Conservation (phyloP, 176 grass and related monocot species). For the Musa itinerans region DNA sequence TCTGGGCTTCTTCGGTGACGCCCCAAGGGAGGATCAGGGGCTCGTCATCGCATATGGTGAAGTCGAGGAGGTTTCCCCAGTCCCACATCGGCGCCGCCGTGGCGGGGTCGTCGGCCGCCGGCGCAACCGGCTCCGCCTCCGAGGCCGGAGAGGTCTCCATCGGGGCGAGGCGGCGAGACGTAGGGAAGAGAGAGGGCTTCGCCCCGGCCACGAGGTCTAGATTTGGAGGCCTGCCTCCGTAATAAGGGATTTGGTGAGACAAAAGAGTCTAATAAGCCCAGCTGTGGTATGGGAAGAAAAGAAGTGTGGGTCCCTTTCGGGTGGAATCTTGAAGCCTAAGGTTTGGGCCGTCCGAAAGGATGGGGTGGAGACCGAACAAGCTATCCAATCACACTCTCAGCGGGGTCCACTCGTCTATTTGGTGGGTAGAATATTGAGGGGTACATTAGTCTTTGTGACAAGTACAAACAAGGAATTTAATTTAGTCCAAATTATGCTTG, state of each 20-base stretch:
- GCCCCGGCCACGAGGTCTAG: neutral
- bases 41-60: slow-evolving; percentile 39
- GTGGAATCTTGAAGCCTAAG: slow-evolving; percentile 22
- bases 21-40: slow-evolving; percentile 47
- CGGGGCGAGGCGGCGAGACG: too few relatives aligned
- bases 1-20: slow-evolving; percentile 3
- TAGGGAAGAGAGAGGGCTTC: neutral
- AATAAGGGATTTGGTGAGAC: neutral
- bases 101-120: slow-evolving; percentile 9
- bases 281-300: neutral
- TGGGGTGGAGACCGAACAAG: too few relatives aligned
- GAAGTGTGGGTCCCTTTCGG: neutral
- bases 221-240: neutral
- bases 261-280: slow-evolving; percentile 15
- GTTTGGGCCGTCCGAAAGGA: too few relatives aligned
- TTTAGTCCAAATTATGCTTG: too few relatives aligned
- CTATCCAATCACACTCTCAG: too few relatives aligned
- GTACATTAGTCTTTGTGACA: too few relatives aligned
- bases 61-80: slow-evolving; percentile 76
- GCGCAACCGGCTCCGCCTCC: neutral
- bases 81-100: slow-evolving; percentile 34
- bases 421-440: too few relatives aligned
- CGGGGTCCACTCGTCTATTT: too few relatives aligned
- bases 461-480: too few relatives aligned
- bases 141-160: slow-evolving; percentile 33